Conservation (phyloP, 371 early-diverging fungal genomes). For the Mucor circinelloides region DNA sequence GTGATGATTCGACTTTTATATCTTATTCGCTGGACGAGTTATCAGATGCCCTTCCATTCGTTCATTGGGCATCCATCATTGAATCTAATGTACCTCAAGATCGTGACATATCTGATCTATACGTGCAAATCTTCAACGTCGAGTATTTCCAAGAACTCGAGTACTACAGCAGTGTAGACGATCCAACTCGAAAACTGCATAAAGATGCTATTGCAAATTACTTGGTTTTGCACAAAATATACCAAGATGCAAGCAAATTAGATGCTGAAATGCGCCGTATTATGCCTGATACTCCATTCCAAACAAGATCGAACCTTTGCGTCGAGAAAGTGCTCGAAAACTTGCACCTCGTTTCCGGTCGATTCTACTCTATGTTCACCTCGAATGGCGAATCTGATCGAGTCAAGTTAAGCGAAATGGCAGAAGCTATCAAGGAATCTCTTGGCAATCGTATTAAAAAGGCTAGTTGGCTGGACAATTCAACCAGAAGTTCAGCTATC, state of each 20-base stretch:
- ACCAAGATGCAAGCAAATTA: slow-evolving; percentile 26
- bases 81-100: slow-evolving; percentile 13
- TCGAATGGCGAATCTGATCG: slow-evolving; percentile 46
- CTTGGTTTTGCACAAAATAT: slow-evolving; percentile 23
- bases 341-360: slow-evolving; percentile 33
- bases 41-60: slow-evolving; percentile 23
- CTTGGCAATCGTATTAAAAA: slow-evolving; percentile 46
- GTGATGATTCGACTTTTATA: not conserved
- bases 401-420: slow-evolving; percentile 34
- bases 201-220: slow-evolving; percentile 38
- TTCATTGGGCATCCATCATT: slow-evolving; percentile 42
- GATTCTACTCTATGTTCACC: slow-evolving; percentile 44
- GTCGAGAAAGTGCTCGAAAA: slow-evolving; percentile 42
- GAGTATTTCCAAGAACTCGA: slow-evolving; percentile 21
- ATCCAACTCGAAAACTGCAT: slow-evolving; percentile 17
- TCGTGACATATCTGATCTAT: slow-evolving; percentile 30
- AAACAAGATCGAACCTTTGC: slow-evolving; percentile 43
- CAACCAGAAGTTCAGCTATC: slow-evolving; percentile 49
- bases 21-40: slow-evolving; percentile 31
- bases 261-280: slow-evolving; percentile 44
- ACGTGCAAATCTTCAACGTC: slow-evolving; percentile 21
- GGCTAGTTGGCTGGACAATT: slow-evolving; percentile 58
- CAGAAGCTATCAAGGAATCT: slow-evolving; percentile 36
- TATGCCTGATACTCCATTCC: slow-evolving; percentile 27
- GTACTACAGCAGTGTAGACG: slow-evolving; percentile 20